Percentiles rank a stretch among this genome's conserved stretches.
Conservation (phyloP, 1,284 basidiomycete genomes). For the Fomitiporia mediterranea region DNA sequence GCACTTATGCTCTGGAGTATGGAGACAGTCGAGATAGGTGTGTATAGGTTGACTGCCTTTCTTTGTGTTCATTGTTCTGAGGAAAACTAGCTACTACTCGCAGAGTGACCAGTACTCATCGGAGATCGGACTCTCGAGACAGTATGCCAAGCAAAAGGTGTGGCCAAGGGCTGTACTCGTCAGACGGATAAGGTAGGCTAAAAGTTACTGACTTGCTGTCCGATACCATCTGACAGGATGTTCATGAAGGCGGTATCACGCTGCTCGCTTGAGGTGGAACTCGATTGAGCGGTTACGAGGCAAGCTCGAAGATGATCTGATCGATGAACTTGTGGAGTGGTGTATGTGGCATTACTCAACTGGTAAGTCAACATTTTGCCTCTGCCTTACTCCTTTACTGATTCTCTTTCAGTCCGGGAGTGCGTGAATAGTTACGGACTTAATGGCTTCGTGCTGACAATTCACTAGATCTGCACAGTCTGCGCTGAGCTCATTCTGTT, state of each 20-base stretch:
- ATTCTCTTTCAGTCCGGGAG: slow-evolving; percentile 42
- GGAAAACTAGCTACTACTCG: slow-evolving; percentile 44
- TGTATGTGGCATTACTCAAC: slow-evolving; percentile 80
- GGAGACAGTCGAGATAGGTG: slow-evolving; percentile 65
- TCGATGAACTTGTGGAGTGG: slow-evolving; percentile 81
- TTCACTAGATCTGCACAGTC: slow-evolving; percentile 50
- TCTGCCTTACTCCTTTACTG: background rate
- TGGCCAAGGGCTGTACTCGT: slow-evolving; percentile 70
- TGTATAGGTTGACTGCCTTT: slow-evolving; percentile 10
- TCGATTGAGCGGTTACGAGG: slow-evolving; percentile 69
- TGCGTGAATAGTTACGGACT: slow-evolving; percentile 31
- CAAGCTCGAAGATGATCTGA: slow-evolving; percentile 67
- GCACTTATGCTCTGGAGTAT: slow-evolving; percentile 65
- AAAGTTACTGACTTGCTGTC: background rate
- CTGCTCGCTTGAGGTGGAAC: slow-evolving; percentile 67
- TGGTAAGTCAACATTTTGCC: slow-evolving; percentile 30
- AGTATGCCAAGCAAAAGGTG: slow-evolving; percentile 62
- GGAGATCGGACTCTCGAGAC: slow-evolving; percentile 58
- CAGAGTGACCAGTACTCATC: slow-evolving; percentile 58
- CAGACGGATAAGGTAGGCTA: slow-evolving; percentile 54
- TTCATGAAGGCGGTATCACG: slow-evolving; percentile 51
- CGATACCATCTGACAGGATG: background rate
- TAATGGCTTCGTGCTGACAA: background rate
- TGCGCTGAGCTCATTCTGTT: slow-evolving; percentile 53
- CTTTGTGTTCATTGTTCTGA: slow-evolving; percentile 8